Evolutionary conservation across 305 asterid species (phyloP).

Genomic region (Stenogyne calaminthoides): DNA sequence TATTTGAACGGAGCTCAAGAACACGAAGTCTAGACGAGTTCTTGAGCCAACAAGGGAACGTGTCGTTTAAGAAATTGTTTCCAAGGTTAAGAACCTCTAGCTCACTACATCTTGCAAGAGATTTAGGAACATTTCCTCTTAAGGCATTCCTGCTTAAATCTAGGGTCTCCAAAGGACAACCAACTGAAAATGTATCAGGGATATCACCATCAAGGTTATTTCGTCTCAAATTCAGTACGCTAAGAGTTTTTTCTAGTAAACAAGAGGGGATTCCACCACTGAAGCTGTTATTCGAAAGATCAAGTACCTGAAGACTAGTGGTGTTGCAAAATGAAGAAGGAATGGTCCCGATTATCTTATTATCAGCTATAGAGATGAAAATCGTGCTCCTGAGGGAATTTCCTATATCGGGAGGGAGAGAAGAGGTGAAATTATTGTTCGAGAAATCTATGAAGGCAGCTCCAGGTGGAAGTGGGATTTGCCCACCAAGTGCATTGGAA

Average conservation of each 20-base stretch:
- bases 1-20: slow-evolving; percentile 44
- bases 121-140: slow-evolving; percentile 43
- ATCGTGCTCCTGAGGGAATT: not conserved
- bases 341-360: slow-evolving; percentile 38
- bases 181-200: slow-evolving; percentile 36
- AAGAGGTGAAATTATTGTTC: slow-evolving; percentile 38
- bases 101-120: slow-evolving; percentile 42
- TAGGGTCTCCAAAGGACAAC: slow-evolving; percentile 37
- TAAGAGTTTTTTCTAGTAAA: slow-evolving; percentile 25
- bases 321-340: slow-evolving; percentile 57
- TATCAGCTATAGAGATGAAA: slow-evolving; percentile 49
- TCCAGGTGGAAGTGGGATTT: slow-evolving; percentile 36
- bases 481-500: slow-evolving; percentile 46
- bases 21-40: slow-evolving; percentile 41
- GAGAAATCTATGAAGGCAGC: slow-evolving; percentile 44
- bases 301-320: slow-evolving; percentile 36
- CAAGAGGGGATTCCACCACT: slow-evolving; percentile 54
- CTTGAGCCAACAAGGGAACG: slow-evolving; percentile 52
- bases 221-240: slow-evolving; percentile 49
- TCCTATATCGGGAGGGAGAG: slow-evolving; percentile 42
- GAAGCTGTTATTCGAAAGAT: slow-evolving; percentile 48
- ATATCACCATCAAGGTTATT: slow-evolving; percentile 48
- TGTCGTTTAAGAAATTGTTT: slow-evolving; percentile 40
- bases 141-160: slow-evolving; percentile 42
- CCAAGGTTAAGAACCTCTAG: slow-evolving; percentile 51